These are phyloP conservation scores for Entomortierella beljakovae DNA, from an alignment of 192 early-diverging fungal species.

Conservation along the genomic window DNA sequence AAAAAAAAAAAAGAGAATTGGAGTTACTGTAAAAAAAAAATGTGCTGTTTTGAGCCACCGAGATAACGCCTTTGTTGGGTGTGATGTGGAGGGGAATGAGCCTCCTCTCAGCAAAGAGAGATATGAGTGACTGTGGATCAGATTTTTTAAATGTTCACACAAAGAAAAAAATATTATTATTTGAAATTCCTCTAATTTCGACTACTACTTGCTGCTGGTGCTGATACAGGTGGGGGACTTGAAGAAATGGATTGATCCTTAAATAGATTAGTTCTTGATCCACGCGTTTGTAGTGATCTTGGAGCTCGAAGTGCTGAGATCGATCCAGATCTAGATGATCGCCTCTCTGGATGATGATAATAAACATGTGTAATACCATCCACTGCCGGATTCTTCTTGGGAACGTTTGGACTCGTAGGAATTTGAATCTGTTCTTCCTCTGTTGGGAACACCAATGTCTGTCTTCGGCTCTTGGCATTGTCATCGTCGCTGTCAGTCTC, in stretches of 20 bases:
- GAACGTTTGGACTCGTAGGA: not conserved
- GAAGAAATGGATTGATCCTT: not conserved
- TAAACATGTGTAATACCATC: constrained; percentile 48
- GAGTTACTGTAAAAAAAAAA: not conserved
- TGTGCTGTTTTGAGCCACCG: no score
- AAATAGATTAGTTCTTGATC: constrained; percentile 17
- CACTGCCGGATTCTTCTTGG: constrained; percentile 25
- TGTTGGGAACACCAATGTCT: constrained; percentile 22
- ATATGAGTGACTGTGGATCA: constrained; percentile 1
- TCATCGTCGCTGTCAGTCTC: constrained; percentile 17
- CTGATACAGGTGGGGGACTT: not conserved
- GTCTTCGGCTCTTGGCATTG: no score
- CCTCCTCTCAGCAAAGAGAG: no score
- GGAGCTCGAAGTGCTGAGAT: constrained; percentile 10
- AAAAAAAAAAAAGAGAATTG: not conserved
- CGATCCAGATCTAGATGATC: constrained; percentile 18
- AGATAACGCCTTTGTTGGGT: not conserved
- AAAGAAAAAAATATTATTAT: not conserved
- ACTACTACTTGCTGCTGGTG: not conserved
- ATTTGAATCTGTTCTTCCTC: not conserved
- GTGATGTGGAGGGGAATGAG: not conserved
- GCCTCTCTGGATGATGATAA: constrained; percentile 48
- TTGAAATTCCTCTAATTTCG: not conserved
- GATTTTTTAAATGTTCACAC: not conserved
- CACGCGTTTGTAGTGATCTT: constrained; percentile 19